These are phyloP conservation scores for Exophiala sideris DNA, from an alignment of 2,329 filamentous ascomycete genomes.

Conservation along the genomic window DNA sequence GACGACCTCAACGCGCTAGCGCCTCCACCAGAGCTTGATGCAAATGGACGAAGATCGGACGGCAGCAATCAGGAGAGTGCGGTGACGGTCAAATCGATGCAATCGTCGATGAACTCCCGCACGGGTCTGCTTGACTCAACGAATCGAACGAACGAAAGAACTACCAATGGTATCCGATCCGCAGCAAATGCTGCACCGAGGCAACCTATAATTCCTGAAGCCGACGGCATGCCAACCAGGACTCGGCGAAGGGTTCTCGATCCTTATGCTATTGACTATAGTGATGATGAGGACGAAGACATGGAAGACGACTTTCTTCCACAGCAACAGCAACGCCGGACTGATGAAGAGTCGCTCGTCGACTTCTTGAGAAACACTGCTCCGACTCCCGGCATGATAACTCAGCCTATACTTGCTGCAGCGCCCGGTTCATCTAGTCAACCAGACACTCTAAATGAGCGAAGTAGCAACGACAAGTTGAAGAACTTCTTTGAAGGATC, in stretches of 20 bases:
- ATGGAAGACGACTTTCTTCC: conserved; percentile 51
- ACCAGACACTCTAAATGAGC: conserved; percentile 12
- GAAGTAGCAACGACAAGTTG: conserved; percentile 22
- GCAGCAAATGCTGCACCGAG: conserved; percentile 10
- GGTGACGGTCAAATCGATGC: conserved; percentile 49
- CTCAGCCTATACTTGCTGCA: conserved; percentile 29
- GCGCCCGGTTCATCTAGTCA: conserved; percentile 8
- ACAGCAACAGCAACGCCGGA: conserved; percentile 31
- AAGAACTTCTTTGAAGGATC: conserved; percentile 20
- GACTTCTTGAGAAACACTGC: conserved; percentile 48
- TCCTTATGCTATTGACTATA: conserved; percentile 85
- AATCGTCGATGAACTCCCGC: conserved; percentile 70
- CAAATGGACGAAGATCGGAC: conserved; percentile 37
- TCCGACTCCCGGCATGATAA: conserved; percentile 36
- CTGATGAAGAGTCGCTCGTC: conserved; percentile 45
- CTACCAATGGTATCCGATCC: conserved; percentile 5
- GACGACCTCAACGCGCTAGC: conserved; percentile 59
- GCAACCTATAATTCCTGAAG: conserved; percentile 31
- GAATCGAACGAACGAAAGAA: conserved; percentile 28
- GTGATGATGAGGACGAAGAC: conserved; percentile 67
- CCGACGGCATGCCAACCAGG: conserved; percentile 58
- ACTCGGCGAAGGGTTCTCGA: conserved; percentile 78
- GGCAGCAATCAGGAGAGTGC: conserved; percentile 47
- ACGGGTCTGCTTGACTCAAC: conserved; percentile 60
- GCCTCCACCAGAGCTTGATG: conserved; percentile 30